Percentiles rank a stretch among this genome's conserved stretches.
Conservation (phyloP, 257 asterid species). For the Nicotiana otophora region DNA sequence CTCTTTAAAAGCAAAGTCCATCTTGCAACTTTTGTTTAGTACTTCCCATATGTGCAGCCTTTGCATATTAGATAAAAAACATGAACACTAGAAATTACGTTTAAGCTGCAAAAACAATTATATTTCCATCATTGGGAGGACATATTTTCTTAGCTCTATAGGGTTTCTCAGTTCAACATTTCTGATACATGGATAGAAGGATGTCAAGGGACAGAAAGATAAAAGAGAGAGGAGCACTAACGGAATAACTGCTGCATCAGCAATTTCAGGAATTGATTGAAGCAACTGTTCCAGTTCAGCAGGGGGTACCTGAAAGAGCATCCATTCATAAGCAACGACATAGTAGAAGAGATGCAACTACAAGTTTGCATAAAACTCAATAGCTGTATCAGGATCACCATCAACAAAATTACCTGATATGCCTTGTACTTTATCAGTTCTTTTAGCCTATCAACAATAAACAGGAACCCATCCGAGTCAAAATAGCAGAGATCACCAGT, state of each 20-base stretch:
- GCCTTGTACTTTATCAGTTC: slow-evolving; percentile 92
- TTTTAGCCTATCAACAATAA: slow-evolving; percentile 77
- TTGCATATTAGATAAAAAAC: too few relatives aligned
- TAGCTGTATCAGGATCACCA: not conserved
- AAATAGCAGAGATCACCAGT: slow-evolving; percentile 95
- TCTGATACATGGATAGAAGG: not conserved
- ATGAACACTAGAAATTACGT: too few relatives aligned
- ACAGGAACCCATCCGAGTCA: slow-evolving; percentile 75
- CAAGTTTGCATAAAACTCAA: not conserved
- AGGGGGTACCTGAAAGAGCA: slow-evolving; percentile 76
- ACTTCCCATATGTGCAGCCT: too few relatives aligned
- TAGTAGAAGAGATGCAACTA: not conserved
- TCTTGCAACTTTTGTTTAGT: too few relatives aligned
- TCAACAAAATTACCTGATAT: slow-evolving; percentile 53
- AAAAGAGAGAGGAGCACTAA: slow-evolving; percentile 27
- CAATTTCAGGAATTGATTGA: slow-evolving; percentile 66
- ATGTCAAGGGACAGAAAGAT: not conserved
- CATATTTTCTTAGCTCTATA: too few relatives aligned
- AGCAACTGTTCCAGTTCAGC: slow-evolving; percentile 89
- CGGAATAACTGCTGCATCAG: slow-evolving; percentile 97
- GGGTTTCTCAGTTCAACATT: not conserved
- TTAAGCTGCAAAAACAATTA: too few relatives aligned
- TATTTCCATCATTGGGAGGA: too few relatives aligned
- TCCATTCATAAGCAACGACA: not conserved
- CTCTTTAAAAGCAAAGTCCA: too few relatives aligned